Conservation (phyloP, 371 early-diverging fungal species). For the Rhizopus sp. region DNA sequence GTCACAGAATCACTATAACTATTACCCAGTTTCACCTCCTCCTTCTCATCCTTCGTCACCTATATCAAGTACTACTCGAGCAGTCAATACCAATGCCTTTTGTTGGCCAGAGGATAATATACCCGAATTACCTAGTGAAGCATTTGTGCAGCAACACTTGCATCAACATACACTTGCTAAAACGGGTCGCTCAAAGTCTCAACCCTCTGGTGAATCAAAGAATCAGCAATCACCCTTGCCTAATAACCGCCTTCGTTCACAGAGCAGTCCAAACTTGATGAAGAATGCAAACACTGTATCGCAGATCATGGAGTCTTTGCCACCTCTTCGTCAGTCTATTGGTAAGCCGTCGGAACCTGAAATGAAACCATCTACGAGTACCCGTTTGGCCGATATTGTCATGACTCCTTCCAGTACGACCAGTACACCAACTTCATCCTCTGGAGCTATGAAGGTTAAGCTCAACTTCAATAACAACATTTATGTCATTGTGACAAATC, state of each 20-base stretch:
- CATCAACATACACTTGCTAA: slow-evolving; percentile 14
- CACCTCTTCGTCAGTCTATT: neutral
- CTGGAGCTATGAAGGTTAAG: slow-evolving; percentile 70
- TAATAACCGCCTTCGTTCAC: slow-evolving; percentile 59
- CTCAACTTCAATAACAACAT: slow-evolving; percentile 85
- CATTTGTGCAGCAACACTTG: slow-evolving; percentile 21
- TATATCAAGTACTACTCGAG: slow-evolving; percentile 48
- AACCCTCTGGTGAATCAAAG: slow-evolving; percentile 30
- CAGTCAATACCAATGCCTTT: slow-evolving; percentile 28
- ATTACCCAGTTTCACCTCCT: slow-evolving; percentile 61
- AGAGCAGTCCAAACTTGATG: slow-evolving; percentile 71
- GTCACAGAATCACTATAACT: slow-evolving; percentile 15
- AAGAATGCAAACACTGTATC: slow-evolving; percentile 14
- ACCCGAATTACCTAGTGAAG: neutral
- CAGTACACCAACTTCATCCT: slow-evolving; percentile 17
- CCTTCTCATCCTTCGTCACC: slow-evolving; percentile 66
- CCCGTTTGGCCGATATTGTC: neutral
- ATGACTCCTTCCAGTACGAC: slow-evolving; percentile 4
- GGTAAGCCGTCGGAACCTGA: neutral
- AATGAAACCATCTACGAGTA: neutral
- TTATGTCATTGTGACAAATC: slow-evolving; percentile 82
- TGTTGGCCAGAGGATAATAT: slow-evolving; percentile 14
- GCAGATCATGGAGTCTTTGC: neutral
- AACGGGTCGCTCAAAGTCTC: slow-evolving; percentile 48
- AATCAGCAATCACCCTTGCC: slow-evolving; percentile 13